Conservation (phyloP, 257 asterid genomes). For the Gynochthodes officinalis region DNA sequence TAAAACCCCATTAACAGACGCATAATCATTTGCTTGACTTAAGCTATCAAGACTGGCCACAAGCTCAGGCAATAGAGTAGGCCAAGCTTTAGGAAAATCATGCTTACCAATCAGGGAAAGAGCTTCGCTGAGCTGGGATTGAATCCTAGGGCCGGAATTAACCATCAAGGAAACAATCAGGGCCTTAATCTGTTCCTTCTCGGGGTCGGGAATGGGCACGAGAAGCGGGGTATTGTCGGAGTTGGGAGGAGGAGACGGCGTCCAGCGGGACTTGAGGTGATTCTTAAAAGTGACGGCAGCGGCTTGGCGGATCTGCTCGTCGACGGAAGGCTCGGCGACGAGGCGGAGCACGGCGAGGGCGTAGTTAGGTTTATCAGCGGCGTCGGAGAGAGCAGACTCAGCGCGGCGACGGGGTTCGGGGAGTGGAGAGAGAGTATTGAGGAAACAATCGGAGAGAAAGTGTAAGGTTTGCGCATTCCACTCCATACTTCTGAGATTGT, state of each 20-base stretch:
- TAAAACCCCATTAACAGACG: conserved; percentile 73
- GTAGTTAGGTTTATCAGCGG: conserved; percentile 59
- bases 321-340: conserved; percentile 68
- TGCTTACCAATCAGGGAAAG: conserved; percentile 73
- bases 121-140: conserved; percentile 85
- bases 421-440: conserved; percentile 68
- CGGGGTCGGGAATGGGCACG: conserved; percentile 46
- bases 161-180: conserved; percentile 70
- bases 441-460: conserved; percentile 74
- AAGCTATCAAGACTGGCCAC: conserved; percentile 52
- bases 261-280: conserved; percentile 76
- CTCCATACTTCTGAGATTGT: conserved; percentile 41
- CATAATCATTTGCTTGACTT: conserved; percentile 66
- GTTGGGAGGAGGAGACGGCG: conserved; percentile 16
- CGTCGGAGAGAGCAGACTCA: conserved; percentile 59
- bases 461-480: conserved; percentile 72
- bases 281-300: conserved; percentile 92
- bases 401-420: conserved; percentile 80
- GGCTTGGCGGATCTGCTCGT: conserved; percentile 85
- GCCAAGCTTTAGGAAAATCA: conserved; percentile 81
- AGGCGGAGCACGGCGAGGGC: conserved; percentile 87
- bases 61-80: conserved; percentile 68
- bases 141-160: conserved; percentile 52
- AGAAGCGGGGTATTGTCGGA: conserved; percentile 27
- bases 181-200: conserved; percentile 76